These are phyloP conservation scores for Pezicula rhizophila DNA, from an alignment of 2,329 filamentous ascomycete species.

Conservation along the genomic window DNA sequence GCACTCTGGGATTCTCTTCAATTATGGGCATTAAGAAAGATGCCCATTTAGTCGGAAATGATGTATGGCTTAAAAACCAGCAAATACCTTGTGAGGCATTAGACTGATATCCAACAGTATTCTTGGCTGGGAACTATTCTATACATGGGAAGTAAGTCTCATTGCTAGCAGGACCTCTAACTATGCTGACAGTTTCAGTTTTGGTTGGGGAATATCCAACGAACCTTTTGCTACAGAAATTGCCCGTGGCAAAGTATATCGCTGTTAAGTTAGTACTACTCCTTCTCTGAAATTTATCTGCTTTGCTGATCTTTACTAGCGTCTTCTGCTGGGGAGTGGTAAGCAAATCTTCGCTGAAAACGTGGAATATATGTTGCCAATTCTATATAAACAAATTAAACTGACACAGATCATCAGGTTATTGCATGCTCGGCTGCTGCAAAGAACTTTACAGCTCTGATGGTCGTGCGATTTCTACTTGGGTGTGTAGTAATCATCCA, in stretches of 20 bases:
- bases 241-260: conserved; percentile 31
- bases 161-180: too few relatives aligned
- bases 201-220: conserved; percentile 33
- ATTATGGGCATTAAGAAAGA: conserved; percentile 23
- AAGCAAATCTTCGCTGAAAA: too few relatives aligned
- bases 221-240: conserved; percentile 30
- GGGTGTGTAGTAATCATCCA: conserved; percentile 14
- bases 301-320: background rate
- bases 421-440: conserved; percentile 30
- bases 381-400: too few relatives aligned
- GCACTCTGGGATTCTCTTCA: conserved; percentile 21
- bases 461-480: conserved; percentile 35
- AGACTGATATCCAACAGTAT: background rate
- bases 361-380: too few relatives aligned
- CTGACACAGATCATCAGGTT: conserved; percentile 2
- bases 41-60: conserved; percentile 20
- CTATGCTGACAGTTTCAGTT: background rate
- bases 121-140: conserved; percentile 22
- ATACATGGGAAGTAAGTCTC: conserved; percentile 10
- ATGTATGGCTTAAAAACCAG: background rate
- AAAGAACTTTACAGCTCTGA: conserved; percentile 31
- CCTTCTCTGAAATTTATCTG: too few relatives aligned
- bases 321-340: conserved; percentile 24
- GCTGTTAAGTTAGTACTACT: conserved; percentile 3
- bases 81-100: background rate